Evolutionary conservation across 192 early-diverging fungal species (phyloP).

Genomic region (Backusella sp.): DNA sequence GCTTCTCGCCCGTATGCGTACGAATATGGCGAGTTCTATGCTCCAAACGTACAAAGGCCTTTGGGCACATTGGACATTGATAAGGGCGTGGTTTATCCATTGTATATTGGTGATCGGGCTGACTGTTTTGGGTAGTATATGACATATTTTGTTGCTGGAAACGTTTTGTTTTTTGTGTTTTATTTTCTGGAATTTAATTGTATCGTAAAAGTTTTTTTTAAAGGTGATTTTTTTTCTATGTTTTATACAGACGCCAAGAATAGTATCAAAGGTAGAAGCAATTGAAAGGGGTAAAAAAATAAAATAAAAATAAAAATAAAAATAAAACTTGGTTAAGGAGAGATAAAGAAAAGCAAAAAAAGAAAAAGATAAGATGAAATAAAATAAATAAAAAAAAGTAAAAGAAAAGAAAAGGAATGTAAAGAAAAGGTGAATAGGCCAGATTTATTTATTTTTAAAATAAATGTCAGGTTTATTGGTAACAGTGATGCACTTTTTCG

Average conservation of each 20-base stretch:
- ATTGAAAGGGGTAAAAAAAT: not conserved
- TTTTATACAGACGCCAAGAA: not conserved
- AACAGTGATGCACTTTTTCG: not conserved
- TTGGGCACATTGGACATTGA: conserved; percentile 54
- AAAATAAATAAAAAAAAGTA: not conserved
- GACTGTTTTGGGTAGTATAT: not conserved
- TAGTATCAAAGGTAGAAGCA: not conserved
- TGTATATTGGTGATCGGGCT: not conserved
- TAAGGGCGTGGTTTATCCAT: conserved; percentile 46
- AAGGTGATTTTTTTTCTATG: not conserved
- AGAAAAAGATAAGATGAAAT: not conserved
- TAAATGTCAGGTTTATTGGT: conserved; percentile 2
- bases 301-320: not conserved
- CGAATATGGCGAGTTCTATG: conserved; percentile 81
- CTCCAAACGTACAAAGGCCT: conserved; percentile 73
- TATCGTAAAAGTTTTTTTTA: not conserved
- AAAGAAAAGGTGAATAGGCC: not conserved
- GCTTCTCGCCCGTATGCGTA: conserved; percentile 83
- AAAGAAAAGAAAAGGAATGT: not conserved
- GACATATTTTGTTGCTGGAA: not conserved
- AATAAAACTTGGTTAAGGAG: not conserved
- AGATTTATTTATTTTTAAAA: not conserved
- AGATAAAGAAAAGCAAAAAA: not conserved
- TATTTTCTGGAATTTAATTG: not conserved
- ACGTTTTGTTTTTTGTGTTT: not conserved